Base-by-base conservation (phyloP, 495 filamentous ascomycete genomes). In the Aeminium ludgeri region DNA sequence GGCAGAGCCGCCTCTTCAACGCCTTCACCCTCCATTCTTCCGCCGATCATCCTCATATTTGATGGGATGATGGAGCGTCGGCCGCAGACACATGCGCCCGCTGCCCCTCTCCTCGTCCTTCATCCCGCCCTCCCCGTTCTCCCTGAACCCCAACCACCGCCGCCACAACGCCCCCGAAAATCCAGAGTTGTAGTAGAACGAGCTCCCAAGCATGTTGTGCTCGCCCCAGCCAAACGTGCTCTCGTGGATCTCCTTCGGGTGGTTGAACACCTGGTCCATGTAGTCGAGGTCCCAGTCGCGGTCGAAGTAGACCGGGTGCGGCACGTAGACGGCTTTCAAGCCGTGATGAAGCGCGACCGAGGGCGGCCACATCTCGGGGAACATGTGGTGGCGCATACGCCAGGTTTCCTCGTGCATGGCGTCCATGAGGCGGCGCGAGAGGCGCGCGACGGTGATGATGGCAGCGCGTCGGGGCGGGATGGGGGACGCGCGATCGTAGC, bases 171-270 rank as follows among this genome's bases (percentile, higher is more conserved):
- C 53, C 12, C 60, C 56, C 11, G 56, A 55, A 38, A 67, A 69
- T 10, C 55, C 62, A 4, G 56, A 50, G 49, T 67, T 67, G 44
- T 66, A 69, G 45, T 69, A 69, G 48, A 66, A 69, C 28, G 52
- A 60, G 30, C 57, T 58, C 36, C 65, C 65, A 29, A 61, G 53
- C 56, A 63, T 56, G 40, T 69, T 67, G 51, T 69, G 62, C 43
- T 69, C 65, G 20, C 65, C 65, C 63, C 62, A 62, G 19, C 59
- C 65, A 46, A 69, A 69, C 7, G 59, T 54, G 40, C 57, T 62
- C 25, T 60, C 51, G 17, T 28, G 46, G 10, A 30, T 55, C 45
- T 49, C 55, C 42, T 57, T 52, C 28, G 63, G 66, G 42, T 67
- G 66, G 31, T 68, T 63, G 52, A 60, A 61, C 16, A 47, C 41